A percentile compares a stretch with the other conserved stretches of the same genome.
These are phyloP conservation scores for Penicillium sp. DNA, from an alignment of 2,329 filamentous ascomycete genomes.

Conservation along the genomic window DNA sequence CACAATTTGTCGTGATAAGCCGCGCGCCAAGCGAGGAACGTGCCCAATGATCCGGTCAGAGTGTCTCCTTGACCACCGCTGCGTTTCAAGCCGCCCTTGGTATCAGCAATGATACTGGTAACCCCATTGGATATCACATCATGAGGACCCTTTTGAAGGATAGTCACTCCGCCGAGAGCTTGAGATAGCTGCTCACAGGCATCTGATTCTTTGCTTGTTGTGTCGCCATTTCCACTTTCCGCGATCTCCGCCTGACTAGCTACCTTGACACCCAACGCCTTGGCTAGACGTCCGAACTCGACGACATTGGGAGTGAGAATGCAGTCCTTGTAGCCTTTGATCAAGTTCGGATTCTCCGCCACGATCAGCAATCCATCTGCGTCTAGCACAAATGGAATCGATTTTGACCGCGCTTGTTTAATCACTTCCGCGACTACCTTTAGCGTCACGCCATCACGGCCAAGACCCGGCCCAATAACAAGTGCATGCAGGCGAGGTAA, in stretches of 20 bases:
- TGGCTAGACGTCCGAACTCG: constrained; percentile 81
- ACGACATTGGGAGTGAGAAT: constrained; percentile 94
- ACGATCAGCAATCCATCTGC: constrained; percentile 84
- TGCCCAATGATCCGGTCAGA: constrained; percentile 83
- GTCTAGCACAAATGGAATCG: constrained; percentile 81
- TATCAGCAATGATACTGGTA: constrained; percentile 71
- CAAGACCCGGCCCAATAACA: constrained; percentile 88
- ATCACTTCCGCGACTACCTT: constrained; percentile 79
- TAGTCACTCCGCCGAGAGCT: constrained; percentile 80
- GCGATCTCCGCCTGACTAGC: constrained; percentile 37
- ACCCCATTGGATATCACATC: constrained; percentile 83
- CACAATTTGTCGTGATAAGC: constrained; percentile 83
- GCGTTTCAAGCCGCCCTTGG: constrained; percentile 80
- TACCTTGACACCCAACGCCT: constrained; percentile 67
- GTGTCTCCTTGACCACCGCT: constrained; percentile 96
- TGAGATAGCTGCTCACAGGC: constrained; percentile 69
- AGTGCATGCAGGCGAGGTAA: constrained; percentile 85
- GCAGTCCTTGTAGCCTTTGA: constrained; percentile 77
- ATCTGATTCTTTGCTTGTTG: constrained; percentile 51
- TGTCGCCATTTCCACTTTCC: constrained; percentile 38
- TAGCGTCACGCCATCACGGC: constrained; percentile 86
- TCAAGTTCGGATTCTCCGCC: constrained; percentile 69
- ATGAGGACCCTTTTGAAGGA: constrained; percentile 81
- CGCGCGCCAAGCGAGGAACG: constrained; percentile 81
- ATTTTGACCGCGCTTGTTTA: constrained; percentile 67